Conservation (phyloP, 768 basidiomycete genomes). For the Tylopilus intermedius region DNA sequence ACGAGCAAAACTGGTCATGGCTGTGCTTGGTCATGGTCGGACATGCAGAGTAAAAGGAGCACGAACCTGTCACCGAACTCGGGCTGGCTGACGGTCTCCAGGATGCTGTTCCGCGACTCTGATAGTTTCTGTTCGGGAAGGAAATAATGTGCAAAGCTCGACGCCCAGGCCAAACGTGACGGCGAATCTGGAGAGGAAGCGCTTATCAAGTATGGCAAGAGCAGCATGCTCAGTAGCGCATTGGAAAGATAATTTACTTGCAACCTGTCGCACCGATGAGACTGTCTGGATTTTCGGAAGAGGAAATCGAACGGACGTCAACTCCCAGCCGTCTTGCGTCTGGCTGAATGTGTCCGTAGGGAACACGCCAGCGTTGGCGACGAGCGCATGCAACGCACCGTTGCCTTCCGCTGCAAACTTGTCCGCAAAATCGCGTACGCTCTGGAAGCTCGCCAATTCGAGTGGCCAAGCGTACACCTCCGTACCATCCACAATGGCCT, state of each 20-base stretch:
- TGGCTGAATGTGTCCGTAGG: conserved; percentile 10
- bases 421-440: conserved; percentile 30
- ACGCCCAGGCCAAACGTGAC: conserved; percentile 28
- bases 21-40: background rate
- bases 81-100: conserved; percentile 22
- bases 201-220: conserved; percentile 31
- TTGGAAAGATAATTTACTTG: conserved; percentile 35
- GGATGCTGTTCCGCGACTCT: conserved; percentile 14
- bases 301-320: conserved; percentile 27
- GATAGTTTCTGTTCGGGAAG: conserved; percentile 1
- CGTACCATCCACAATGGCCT: conserved; percentile 5
- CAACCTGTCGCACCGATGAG: conserved; percentile 16
- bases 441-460: conserved; percentile 31
- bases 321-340: conserved; percentile 48
- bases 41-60: background rate
- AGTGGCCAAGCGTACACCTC: conserved; percentile 30
- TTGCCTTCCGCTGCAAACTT: conserved; percentile 23
- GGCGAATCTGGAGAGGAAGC: conserved; percentile 19
- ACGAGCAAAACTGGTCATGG: conserved; percentile 10
- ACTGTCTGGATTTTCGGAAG: background rate
- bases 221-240: conserved; percentile 29
- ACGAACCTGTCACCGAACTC: conserved; percentile 22
- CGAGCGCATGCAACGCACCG: conserved; percentile 25
- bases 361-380: conserved; percentile 30
- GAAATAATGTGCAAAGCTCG: conserved; percentile 28